Conservation (phyloP, 169 alveolate species). For the Cryptosporidium viatorum region DNA sequence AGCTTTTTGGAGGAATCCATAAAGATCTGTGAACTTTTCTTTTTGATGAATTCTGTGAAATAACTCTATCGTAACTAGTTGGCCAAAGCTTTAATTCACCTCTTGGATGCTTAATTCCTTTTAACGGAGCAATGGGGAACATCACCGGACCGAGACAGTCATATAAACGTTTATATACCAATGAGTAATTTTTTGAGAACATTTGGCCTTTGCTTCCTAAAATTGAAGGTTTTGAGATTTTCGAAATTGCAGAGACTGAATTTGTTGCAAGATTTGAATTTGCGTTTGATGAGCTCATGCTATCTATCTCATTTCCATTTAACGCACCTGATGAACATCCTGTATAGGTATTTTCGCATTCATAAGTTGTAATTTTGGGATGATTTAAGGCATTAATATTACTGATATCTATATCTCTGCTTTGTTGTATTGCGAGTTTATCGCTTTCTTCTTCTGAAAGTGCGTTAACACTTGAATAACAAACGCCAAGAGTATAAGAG, state of each 20-base stretch:
- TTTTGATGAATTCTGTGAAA: constrained; percentile 86
- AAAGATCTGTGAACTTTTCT: constrained; percentile 85
- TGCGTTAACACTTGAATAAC: neutral
- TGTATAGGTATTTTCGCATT: constrained; percentile 39
- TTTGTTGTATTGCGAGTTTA: neutral
- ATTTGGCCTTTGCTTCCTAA: neutral
- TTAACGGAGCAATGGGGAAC: constrained; percentile 82
- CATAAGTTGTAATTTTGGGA: constrained; percentile 28
- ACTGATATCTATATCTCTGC: neutral
- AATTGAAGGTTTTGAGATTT: constrained; percentile 9
- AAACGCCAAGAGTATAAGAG: neutral
- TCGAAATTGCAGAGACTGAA: neutral
- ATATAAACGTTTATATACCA: constrained; percentile 79
- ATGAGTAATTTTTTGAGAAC: constrained; percentile 41
- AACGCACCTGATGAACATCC: constrained; percentile 19
- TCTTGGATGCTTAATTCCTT: constrained; percentile 80
- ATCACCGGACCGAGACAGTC: constrained; percentile 86
- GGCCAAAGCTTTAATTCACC: constrained; percentile 85
- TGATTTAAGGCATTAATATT: neutral
- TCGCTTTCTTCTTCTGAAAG: neutral
- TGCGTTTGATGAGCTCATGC: neutral
- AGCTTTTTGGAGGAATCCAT: constrained; percentile 80
- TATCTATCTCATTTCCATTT: constrained; percentile 25
- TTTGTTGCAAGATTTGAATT: neutral
- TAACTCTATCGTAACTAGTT: constrained; percentile 79